These are phyloP conservation scores for Macrophomina pseudophaseolina DNA, from an alignment of 2,329 filamentous ascomycete genomes.

Conservation along the genomic window DNA sequence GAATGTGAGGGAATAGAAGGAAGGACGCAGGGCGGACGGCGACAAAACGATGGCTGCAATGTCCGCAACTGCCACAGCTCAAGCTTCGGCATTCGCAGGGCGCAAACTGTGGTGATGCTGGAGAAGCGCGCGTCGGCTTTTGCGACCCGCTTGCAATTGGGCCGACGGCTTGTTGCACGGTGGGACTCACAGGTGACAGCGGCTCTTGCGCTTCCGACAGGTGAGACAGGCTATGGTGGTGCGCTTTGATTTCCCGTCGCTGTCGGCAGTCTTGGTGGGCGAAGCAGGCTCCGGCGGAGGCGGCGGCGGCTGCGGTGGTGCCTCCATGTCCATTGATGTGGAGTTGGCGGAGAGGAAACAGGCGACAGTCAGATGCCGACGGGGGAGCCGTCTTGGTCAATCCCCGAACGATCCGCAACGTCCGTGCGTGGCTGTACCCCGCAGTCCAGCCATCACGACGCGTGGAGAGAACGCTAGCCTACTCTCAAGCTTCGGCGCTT, in stretches of 20 bases:
- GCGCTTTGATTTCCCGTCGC: slow-evolving; percentile 34
- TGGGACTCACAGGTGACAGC: slow-evolving; percentile 44
- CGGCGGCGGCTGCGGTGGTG: slow-evolving; percentile 21
- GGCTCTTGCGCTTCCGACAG: slow-evolving; percentile 46
- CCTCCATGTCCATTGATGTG: slow-evolving; percentile 19
- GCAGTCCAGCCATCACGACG: slow-evolving; percentile 13
- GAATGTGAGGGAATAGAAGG: not conserved
- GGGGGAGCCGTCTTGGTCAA: slow-evolving; percentile 13
- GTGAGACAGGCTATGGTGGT: slow-evolving; percentile 39
- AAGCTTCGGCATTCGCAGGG: slow-evolving; percentile 4
- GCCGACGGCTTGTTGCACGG: slow-evolving; percentile 13
- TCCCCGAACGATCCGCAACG: slow-evolving; percentile 20
- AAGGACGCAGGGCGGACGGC: not conserved
- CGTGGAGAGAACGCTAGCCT: not conserved
- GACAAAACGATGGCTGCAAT: slow-evolving; percentile 2
- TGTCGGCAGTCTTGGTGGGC: slow-evolving; percentile 27
- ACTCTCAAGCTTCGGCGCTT: not conserved
- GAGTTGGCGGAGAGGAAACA: slow-evolving; percentile 19
- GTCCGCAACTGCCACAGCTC: not conserved
- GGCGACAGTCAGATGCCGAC: slow-evolving; percentile 21
- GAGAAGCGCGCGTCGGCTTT: slow-evolving; percentile 19
- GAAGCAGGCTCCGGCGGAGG: slow-evolving; percentile 21
- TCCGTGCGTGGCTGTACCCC: slow-evolving; percentile 20
- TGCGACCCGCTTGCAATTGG: slow-evolving; percentile 22
- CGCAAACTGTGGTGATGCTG: slow-evolving; percentile 10